These are phyloP conservation scores for Metschnikowia chrysomelidarum DNA, from an alignment of 805 yeast genomes.

Conservation along the genomic window DNA sequence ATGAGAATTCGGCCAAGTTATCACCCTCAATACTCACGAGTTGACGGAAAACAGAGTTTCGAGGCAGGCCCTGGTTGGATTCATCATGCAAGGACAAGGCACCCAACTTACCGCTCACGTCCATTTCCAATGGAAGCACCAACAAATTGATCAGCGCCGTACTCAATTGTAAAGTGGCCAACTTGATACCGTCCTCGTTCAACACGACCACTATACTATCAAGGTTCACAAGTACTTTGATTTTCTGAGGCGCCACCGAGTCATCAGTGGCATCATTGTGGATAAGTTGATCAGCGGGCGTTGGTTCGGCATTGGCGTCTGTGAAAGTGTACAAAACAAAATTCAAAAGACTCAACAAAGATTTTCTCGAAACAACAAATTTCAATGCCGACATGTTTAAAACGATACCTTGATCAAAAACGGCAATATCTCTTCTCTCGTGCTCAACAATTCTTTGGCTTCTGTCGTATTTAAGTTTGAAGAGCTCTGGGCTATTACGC, in stretches of 20 bases:
- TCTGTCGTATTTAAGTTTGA: slow-evolving; percentile 58
- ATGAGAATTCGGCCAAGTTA: slow-evolving; percentile 75
- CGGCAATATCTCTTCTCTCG: slow-evolving; percentile 54
- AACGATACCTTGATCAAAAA: slow-evolving; percentile 73
- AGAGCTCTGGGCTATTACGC: slow-evolving; percentile 41
- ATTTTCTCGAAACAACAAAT: slow-evolving; percentile 71
- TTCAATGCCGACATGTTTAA: slow-evolving; percentile 76
- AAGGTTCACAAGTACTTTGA: slow-evolving; percentile 64
- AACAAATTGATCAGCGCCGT: slow-evolving; percentile 67
- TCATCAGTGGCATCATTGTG: slow-evolving; percentile 60
- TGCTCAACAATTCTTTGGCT: slow-evolving; percentile 57
- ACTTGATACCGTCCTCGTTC: slow-evolving; percentile 77
- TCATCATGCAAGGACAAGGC: slow-evolving; percentile 79
- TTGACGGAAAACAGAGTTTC: slow-evolving; percentile 58
- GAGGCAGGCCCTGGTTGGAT: slow-evolving; percentile 57
- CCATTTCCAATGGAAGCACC: slow-evolving; percentile 74
- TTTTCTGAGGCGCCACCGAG: slow-evolving; percentile 68
- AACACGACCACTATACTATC: slow-evolving; percentile 72
- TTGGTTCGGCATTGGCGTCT: slow-evolving; percentile 61
- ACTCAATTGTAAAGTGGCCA: slow-evolving; percentile 76
- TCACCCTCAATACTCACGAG: slow-evolving; percentile 79
- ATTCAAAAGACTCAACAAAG: slow-evolving; percentile 74
- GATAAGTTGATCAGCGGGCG: slow-evolving; percentile 68
- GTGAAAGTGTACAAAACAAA: slow-evolving; percentile 86
- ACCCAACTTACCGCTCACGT: slow-evolving; percentile 69